phyloP scores from a whole-genome alignment of 768 basidiomycete species.

The Scleroderma citrinum region DNA sequence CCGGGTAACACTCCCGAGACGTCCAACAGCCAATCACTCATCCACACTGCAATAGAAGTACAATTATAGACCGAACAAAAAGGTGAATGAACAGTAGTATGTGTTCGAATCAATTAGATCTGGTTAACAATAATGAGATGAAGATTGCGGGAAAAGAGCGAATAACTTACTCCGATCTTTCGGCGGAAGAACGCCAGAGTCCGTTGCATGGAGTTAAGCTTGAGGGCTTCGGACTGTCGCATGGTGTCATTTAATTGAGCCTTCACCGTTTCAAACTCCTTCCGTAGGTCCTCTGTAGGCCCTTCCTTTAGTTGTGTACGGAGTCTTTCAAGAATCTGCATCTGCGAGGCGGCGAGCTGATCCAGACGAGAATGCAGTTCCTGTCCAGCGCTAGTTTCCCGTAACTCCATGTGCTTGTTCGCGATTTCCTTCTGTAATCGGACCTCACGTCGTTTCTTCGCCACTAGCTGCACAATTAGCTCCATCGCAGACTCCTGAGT shows the following conservation, averaged over 20 bases:
- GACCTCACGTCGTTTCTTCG: background rate
- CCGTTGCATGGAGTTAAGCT: background rate
- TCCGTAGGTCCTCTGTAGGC: slow-evolving; percentile 4
- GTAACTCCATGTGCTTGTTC: background rate
- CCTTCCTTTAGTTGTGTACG: slow-evolving; percentile 2
- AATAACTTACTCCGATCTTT: background rate
- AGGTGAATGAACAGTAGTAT: too few relatives aligned
- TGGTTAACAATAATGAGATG: too few relatives aligned
- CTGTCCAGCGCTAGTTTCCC: background rate
- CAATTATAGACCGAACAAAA: too few relatives aligned
- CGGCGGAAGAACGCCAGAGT: background rate
- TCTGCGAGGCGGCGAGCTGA: background rate
- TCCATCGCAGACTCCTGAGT: background rate
- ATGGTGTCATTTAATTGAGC: slow-evolving; percentile 5
- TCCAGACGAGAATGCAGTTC: background rate
- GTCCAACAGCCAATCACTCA: too few relatives aligned
- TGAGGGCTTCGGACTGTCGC: slow-evolving; percentile 5
- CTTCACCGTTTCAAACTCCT: slow-evolving; percentile 2
- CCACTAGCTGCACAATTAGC: background rate
- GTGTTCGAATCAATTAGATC: too few relatives aligned
- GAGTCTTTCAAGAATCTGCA: slow-evolving; percentile 4
- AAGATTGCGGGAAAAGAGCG: too few relatives aligned
- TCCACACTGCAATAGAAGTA: too few relatives aligned
- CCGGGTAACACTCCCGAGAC: too few relatives aligned
- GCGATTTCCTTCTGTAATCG: background rate